Evolutionary conservation across 352 stramenopile genomes (phyloP), one percentile per base, ranked within the genome.

Genomic region (Blastocystis sp.): DNA sequence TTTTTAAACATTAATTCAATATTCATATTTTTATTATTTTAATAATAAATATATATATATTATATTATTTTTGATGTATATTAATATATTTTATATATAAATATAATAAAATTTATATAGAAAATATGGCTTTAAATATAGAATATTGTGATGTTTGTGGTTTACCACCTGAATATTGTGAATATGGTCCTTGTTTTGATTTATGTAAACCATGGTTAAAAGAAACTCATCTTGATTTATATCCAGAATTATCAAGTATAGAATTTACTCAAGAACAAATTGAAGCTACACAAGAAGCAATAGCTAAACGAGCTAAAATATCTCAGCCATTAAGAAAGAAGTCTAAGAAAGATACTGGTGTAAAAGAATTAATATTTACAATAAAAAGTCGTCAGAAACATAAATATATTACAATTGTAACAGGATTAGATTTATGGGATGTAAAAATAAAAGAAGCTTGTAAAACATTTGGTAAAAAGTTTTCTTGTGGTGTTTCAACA

Each of bases 401-500:
- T 31, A 67, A 67, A 31, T 46, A 40, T 39, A 42, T 67, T 10
- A 67, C 58, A 36, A 52, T 16, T 21, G 47, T 67, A 6, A 5
- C 4, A 45, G 58, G 58, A 36, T 18, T 67, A n/a, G 47, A 67
- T 35, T 37, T 56, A 37, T 32, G 62, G 31, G 32, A 65, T 41
- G 31, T 64, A 19, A 55, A 67, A 32, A 39, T 67, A n/a, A 67
- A 67, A 33, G 45, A 49, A 33, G 49, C 49, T 40, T 33, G 48
- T 2, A 67, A 57, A 37, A 5, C 39, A 2, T 67, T 67, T 54
- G 46, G 47, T 16, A 65, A 58, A 23, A 67, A 67, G 40, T 67
- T 65, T 37, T 67, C 58, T 4, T 41, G 42, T 27, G 58, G 58
- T n/a, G 18, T 25, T 2, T 65, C 58, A 47, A 21, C 59, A 11